Base-by-base conservation (phyloP, 257 asterid species). In the Phtheirospermum japonicum region DNA sequence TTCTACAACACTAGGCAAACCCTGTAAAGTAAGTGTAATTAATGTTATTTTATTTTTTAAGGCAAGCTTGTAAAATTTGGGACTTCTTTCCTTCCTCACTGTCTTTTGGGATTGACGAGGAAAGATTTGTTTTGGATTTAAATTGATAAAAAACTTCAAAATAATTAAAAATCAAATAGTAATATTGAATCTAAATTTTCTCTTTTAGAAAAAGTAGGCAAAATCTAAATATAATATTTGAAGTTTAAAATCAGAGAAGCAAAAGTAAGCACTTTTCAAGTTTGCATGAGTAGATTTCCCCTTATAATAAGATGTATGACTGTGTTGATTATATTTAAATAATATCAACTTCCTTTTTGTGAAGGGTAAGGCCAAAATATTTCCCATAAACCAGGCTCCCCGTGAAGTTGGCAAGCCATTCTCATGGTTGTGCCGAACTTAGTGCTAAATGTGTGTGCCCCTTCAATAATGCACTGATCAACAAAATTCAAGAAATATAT, bases 21-120 rank as follows among this genome's bases (percentile, higher is more conserved):
- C 88, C 96, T 88, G 79, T 37, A 23, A 23, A 23, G n/a, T n/a
- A 23, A 1, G 28, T 23, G 28, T 23, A 23, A n/a, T n/a, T n/a
- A n/a, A n/a, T n/a, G n/a, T n/a, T n/a, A n/a, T n/a, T n/a, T n/a
- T n/a, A n/a, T n/a, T n/a, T 53, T 59, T n/a, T 5, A 13, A 42
- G 7, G 37, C 37, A 33, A 33, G 7, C 37, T 33, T n/a, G n/a
- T n/a, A n/a, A n/a, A n/a, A 53, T 49, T 45, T 77, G 62, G n/a
- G 54, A 36, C 9, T 61, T 32, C 4, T 2, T 19, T 14, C 20
- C 20, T 20, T 26, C 55, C 39, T 46, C 19, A 33, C 30, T 18
- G 26, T 12, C 40, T 39, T 37, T 23, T 40, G 19, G 43, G 30
- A 36, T 13, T n/a, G n/a, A n/a, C 58, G 57, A 60, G 18, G 39